Percentiles rank a stretch among this genome's conserved stretches.
These are phyloP conservation scores for Globisporangium viniferum DNA, from an alignment of 352 stramenopile genomes.

Conservation along the genomic window DNA sequence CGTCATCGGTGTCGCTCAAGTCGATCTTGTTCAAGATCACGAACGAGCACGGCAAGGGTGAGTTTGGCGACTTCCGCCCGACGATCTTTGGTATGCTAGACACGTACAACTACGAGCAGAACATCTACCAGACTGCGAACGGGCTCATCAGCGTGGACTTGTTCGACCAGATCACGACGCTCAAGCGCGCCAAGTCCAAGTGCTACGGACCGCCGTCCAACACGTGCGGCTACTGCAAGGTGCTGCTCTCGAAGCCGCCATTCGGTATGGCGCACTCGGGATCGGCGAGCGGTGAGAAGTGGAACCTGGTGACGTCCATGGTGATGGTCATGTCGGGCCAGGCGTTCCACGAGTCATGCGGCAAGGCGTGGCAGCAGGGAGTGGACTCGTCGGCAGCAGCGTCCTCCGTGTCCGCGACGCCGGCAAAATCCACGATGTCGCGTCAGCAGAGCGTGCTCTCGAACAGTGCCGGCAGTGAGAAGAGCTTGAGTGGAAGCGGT, in stretches of 20 bases:
- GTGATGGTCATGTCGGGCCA: constrained; percentile 77
- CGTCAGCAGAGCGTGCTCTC: constrained; percentile 38
- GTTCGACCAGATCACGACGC: constrained; percentile 79
- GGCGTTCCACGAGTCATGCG: constrained; percentile 85
- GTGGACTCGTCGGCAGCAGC: constrained; percentile 37
- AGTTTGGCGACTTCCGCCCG: constrained; percentile 93
- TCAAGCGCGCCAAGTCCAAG: constrained; percentile 71
- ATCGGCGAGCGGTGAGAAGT: constrained; percentile 64
- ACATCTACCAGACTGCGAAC: constrained; percentile 87
- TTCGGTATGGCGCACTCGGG: constrained; percentile 84
- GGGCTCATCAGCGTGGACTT: constrained; percentile 80
- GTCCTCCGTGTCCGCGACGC: neutral
- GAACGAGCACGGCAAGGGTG: constrained; percentile 90
- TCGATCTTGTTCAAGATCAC: constrained; percentile 95
- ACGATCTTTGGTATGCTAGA: constrained; percentile 94
- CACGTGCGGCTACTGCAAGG: constrained; percentile 77
- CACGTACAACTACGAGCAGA: constrained; percentile 91
- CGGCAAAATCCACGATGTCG: constrained; percentile 24
- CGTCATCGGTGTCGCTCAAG: constrained; percentile 90
- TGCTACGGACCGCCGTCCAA: constrained; percentile 74
- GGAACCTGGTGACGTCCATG: constrained; percentile 82
- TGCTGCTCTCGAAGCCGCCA: constrained; percentile 73
- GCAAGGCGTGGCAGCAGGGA: constrained; percentile 80
- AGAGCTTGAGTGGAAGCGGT: constrained; percentile 27
- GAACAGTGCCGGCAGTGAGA: constrained; percentile 16